Conservation (phyloP, 768 basidiomycete genomes). For the Mycena vitilis region DNA sequence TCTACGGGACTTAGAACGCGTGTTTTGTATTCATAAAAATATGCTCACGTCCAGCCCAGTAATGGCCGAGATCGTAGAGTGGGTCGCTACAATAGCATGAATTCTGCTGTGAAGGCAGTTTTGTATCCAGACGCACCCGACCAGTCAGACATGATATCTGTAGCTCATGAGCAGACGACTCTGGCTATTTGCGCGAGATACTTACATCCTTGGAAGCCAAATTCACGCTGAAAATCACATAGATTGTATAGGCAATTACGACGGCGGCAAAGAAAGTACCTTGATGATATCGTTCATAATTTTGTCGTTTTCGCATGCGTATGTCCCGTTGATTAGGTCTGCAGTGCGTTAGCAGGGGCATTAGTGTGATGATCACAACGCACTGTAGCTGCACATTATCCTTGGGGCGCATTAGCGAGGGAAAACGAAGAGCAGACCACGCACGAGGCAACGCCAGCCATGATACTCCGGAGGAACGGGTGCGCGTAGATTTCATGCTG, state of each 20-base stretch:
- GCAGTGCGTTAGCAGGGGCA: background rate
- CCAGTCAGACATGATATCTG: constrained; percentile 83
- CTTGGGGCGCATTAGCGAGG: constrained; percentile 8
- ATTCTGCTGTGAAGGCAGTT: background rate
- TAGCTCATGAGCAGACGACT: background rate
- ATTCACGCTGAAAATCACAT: constrained; percentile 54
- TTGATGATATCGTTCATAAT: constrained; percentile 82
- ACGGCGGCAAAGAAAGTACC: background rate
- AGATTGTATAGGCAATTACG: background rate
- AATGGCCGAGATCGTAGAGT: constrained; percentile 69
- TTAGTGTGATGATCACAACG: background rate
- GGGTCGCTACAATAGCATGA: constrained; percentile 47
- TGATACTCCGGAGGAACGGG: constrained; percentile 76
- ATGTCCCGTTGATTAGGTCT: constrained; percentile 78
- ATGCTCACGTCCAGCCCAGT: constrained; percentile 72
- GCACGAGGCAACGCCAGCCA: constrained; percentile 71
- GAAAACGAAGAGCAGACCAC: background rate
- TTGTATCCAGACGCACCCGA: constrained; percentile 49
- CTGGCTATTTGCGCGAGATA: constrained; percentile 12
- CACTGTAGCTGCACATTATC: constrained; percentile 33
- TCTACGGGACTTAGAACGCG: constrained; percentile 48
- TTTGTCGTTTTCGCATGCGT: constrained; percentile 81
- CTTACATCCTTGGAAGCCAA: constrained; percentile 81
- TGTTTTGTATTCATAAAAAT: background rate
- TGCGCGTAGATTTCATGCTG: constrained; percentile 81